Base-by-base conservation (phyloP, 2,329 filamentous ascomycete genomes). In the Venturia asperata region DNA sequence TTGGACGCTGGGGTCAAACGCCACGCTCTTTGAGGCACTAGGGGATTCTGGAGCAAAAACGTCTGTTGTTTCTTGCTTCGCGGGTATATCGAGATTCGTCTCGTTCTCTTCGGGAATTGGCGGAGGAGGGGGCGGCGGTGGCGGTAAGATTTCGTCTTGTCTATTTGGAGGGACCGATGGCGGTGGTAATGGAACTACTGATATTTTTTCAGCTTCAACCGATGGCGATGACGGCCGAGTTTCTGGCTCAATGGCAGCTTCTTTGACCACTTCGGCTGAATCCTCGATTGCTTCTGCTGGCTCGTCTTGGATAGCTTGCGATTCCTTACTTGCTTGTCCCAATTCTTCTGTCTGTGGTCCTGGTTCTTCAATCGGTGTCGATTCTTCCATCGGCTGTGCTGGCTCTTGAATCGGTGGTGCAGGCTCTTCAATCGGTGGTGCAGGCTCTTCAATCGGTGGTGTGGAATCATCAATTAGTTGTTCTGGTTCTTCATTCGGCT, bases 1-100 rank as follows among this genome's bases (percentile, higher is more conserved):
- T 63, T 63, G 60, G 11, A 66, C 64, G 39, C 60, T 63, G n/a
- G 64, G 61, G 45, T 66, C 64, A 24, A 66, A 66, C 15, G 47
- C 42, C 11, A 66, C 64, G 13, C 62, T 49, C 27, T 66, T 66
- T 2, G 45, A 41, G 13, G 58, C 58, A 42, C 27, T 49, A 15
- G 58, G 64, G 19, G 64, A 65, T 41, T 60, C 63, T 47, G 30
- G n/a, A 17, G 6, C 37, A 27, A 21, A 27, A 30, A 21, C 21
- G 10, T 42, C 21, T 11, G n/a, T 5, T 21, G 45, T n/a, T 15
- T 39, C 34, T 61, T 39, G 34, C 56, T 43, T 61, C 13, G 15
- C n/a, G 21, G 30, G 34, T 43, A 61, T 0, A 2, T 61, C 41
- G 56, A 27, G 30, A 13, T 15, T 10, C 15, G 15, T 61, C 34